Evolutionary conservation across 352 stramenopile species (phyloP), one percentile per base, ranked within the genome.

Genomic region (Pythium dissotocum): DNA sequence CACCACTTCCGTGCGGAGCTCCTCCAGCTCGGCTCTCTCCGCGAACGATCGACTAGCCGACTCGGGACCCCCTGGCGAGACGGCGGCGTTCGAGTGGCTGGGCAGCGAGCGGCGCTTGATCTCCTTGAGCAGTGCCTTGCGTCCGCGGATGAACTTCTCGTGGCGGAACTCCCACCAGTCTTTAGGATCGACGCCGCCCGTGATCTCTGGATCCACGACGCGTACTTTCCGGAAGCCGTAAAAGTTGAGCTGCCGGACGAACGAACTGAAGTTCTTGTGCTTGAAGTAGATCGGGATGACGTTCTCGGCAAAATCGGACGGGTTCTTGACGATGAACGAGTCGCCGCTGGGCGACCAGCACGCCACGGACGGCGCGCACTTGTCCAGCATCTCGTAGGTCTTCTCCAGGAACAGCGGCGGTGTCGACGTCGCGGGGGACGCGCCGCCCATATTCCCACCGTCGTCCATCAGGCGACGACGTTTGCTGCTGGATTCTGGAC

Each of bases 271-370:
- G 67, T 97, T 98, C 69, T 83, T 87, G 82, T 98, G 91, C 76
- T 97, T 97, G 74, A 98, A 97, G 81, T 96, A 97, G 30, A 82
- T 73, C 3, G 91, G 91, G 70, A 98, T 93, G 21, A 97, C 85
- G 66, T 87, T 77, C 66, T 94, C 83, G 0, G 90, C 88, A 72
- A 98, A 97, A 35, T 78, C 79, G 26, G 82, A 71, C 4, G 90
- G 87, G 66, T 94, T 86, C 73, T 96, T 95, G n/a, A 97, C 83
- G 42, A 97, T 78, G 72, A 98, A 97, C 60, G 82, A 93, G 46
- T 96, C 87, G 32, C 91, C 91, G 12, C 66, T 69, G 0, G 71
- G 38, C 9, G 84, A 91, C 91, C 90, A 98, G 61, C 80, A 79
- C 32, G 90, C 91, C 52, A 97, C 66, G 14, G 83, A 71, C 0